phyloP scores from a whole-genome alignment of 106 monocot genomes.

The Allium cepa region DNA sequence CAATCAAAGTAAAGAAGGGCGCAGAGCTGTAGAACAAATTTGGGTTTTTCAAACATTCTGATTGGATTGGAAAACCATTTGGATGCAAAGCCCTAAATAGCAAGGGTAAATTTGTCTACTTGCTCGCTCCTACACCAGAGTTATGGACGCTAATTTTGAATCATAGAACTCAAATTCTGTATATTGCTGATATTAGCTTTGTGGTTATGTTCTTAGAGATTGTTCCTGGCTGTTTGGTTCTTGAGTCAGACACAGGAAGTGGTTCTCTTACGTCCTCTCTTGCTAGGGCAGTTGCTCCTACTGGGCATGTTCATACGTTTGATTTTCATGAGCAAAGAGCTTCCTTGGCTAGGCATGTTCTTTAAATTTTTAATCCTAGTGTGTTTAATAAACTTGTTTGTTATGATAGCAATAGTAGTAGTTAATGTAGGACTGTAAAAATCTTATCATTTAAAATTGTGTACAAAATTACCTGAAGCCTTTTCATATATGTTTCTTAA shows the following conservation, averaged over 20 bases:
- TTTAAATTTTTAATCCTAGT: too few species aligned
- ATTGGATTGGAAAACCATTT: constrained; percentile 86
- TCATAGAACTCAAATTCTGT: constrained; percentile 94
- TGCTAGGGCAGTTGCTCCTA: constrained; percentile 82
- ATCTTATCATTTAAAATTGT: too few species aligned
- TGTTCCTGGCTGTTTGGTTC: constrained; percentile 84
- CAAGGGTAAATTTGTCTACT: constrained; percentile 72
- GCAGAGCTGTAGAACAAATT: constrained; percentile 72
- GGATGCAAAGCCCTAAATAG: constrained; percentile 66
- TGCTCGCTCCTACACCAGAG: constrained; percentile 85
- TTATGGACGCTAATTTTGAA: constrained; percentile 88
- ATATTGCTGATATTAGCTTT: constrained; percentile 85
- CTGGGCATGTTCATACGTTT: constrained; percentile 81
- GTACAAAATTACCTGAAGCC: too few species aligned
- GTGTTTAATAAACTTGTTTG: too few species aligned
- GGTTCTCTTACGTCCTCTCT: constrained; percentile 93
- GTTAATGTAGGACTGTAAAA: too few species aligned
- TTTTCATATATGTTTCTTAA: too few species aligned
- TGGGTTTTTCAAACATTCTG: constrained; percentile 86
- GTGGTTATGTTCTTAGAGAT: constrained; percentile 82
- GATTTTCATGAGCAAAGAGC: constrained; percentile 97
- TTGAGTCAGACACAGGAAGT: constrained; percentile 93
- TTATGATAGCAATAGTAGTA: too few species aligned
- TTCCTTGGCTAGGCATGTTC: constrained; percentile 54
- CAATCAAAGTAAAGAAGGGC: constrained; percentile 40